These are phyloP conservation scores for Saccharomycopsis oosterbeekiorum DNA, from an alignment of 805 yeast species.

Conservation along the genomic window DNA sequence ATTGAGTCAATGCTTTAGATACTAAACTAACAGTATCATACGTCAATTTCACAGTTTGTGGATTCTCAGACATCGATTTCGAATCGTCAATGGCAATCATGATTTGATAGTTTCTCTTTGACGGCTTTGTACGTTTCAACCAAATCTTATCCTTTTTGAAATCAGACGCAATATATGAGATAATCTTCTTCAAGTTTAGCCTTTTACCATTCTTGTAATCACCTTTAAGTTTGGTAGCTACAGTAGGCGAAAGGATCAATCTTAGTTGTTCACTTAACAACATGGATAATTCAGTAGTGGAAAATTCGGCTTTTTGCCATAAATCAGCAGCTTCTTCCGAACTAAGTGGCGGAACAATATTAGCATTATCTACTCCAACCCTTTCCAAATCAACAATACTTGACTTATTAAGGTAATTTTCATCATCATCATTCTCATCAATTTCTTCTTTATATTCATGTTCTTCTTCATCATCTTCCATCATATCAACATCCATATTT, in stretches of 20 bases:
- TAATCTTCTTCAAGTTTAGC: slow-evolving; percentile 92
- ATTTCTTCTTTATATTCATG: slow-evolving; percentile 20
- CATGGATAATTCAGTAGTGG: slow-evolving; percentile 82
- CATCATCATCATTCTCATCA: slow-evolving; percentile 24
- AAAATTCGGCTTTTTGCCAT: slow-evolving; percentile 76
- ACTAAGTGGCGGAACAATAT: slow-evolving; percentile 35
- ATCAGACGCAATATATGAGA: slow-evolving; percentile 95
- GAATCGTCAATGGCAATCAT: slow-evolving; percentile 98
- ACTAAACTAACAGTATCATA: slow-evolving; percentile 92
- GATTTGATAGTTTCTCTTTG: slow-evolving; percentile 93
- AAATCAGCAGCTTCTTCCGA: slow-evolving; percentile 61
- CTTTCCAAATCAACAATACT: slow-evolving; percentile 20
- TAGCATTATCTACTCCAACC: neutral
- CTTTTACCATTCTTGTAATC: slow-evolving; percentile 97
- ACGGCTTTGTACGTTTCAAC: slow-evolving; percentile 95
- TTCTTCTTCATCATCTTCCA: slow-evolving; percentile 24
- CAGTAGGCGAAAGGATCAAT: slow-evolving; percentile 86
- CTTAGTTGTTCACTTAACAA: slow-evolving; percentile 87
- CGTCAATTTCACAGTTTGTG: slow-evolving; percentile 75
- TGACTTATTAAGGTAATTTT: slow-evolving; percentile 22
- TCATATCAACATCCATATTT: slow-evolving; percentile 25
- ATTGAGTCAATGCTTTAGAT: slow-evolving; percentile 83
- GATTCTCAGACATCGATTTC: slow-evolving; percentile 90
- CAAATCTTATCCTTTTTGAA: slow-evolving; percentile 97
- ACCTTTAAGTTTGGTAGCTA: slow-evolving; percentile 90